These are phyloP conservation scores for Leccinum truebloodii DNA, from an alignment of 768 basidiomycete genomes.

Conservation along the genomic window DNA sequence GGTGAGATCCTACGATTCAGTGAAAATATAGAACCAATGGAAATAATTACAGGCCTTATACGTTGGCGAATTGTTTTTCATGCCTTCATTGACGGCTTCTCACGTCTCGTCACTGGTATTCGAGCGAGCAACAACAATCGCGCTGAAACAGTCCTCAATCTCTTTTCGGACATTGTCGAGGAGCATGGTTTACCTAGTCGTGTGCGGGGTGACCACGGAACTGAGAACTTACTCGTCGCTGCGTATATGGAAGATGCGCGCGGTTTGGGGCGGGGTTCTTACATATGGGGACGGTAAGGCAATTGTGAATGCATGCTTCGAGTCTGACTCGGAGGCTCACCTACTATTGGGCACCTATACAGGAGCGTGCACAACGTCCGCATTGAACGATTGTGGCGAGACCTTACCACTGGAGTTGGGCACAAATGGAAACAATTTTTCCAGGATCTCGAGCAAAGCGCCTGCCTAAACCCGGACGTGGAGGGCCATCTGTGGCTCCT, in stretches of 20 bases:
- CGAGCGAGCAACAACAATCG: too few relatives aligned
- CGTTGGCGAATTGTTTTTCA: not conserved
- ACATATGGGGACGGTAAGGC: not conserved
- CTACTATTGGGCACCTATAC: not conserved
- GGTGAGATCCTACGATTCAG: not conserved
- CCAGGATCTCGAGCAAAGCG: not conserved
- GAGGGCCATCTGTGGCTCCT: constrained; percentile 1
- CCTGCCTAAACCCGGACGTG: not conserved
- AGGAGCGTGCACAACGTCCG: not conserved
- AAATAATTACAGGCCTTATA: not conserved
- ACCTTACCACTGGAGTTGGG: not conserved
- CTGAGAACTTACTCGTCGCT: not conserved
- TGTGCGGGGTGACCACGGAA: not conserved
- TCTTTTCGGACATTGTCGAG: too few relatives aligned
- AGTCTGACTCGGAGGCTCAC: not conserved
- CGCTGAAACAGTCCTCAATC: too few relatives aligned
- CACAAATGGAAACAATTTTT: not conserved
- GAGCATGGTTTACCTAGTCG: not conserved
- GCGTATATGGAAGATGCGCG: not conserved
- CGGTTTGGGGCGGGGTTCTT: not conserved
- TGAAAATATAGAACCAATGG: not conserved
- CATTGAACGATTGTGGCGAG: not conserved
- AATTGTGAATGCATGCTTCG: not conserved
- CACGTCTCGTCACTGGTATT: too few relatives aligned
- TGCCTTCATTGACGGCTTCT: not conserved